Evolutionary conservation across 768 basidiomycete genomes (phyloP), one percentile per base, ranked within the genome.

Genomic region (Ramaria sp.): DNA sequence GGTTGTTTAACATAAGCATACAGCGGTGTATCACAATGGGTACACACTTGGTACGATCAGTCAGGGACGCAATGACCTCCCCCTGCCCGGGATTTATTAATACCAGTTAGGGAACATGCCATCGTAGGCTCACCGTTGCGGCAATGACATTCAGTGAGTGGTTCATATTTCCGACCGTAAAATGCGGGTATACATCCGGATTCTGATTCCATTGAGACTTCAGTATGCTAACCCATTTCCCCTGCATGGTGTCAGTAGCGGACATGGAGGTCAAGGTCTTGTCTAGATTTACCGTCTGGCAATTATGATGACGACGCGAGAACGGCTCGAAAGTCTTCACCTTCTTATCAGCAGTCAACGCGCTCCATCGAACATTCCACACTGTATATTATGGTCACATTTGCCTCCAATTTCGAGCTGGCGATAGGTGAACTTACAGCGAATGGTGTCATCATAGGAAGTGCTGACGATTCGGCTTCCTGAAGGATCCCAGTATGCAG

Each of bases 401-500:
- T 34, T 17, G 31, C 6, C 17, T 39, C 30, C 12, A 46, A 11
- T 31, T 46, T 24, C 30, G n/a, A 15, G 10, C 11, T 24, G 12
- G 22, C 9, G 7, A 20, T 19, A 24, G 27, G 39, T 12, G 45
- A 34, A 75, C 84, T 63, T 64, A 91, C 90, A 63, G 63, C 87
- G 75, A 37, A 92, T 61, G 2, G 76, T 78, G 69, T 92, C 83
- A 61, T 92, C 90, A 61, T 92, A 92, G 66, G 84, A 83, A 4
- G 90, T 92, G 67, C 87, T 90, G 49, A 91, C 82, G 59, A 92
- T 82, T 52, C 79, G 75, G 27, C 86, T 78, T 3, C 90, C 90
- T 57, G 83, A 74, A 2, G 88, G 80, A 67, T 91, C 88, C 90
- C 90, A 92, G 62, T 85, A 91, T 0, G 86, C 90, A 15, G 90